Evolutionary conservation across 2,329 filamentous ascomycete species (phyloP).

Genomic region (Aspergillus quadricinctus): DNA sequence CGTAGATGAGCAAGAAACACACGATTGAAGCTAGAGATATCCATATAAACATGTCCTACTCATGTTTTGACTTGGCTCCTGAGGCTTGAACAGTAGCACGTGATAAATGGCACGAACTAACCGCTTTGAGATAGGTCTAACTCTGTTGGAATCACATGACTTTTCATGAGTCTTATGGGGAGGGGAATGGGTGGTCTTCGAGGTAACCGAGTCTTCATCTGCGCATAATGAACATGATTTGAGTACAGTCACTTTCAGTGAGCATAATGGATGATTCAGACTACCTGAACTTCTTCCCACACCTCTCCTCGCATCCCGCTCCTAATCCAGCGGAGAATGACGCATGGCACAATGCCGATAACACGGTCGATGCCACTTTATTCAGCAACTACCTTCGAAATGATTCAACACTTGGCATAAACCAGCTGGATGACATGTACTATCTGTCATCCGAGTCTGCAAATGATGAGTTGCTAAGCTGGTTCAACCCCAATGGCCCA

Average conservation of each 20-base stretch:
- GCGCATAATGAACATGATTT: neutral
- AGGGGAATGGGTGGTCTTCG: neutral
- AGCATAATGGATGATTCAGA: neutral
- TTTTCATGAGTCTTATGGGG: neutral
- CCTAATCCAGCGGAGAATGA: neutral
- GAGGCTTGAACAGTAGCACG: neutral
- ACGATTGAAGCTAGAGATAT: too few relatives aligned
- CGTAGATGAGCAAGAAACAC: constrained; percentile 34
- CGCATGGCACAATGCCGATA: neutral
- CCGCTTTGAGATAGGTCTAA: neutral
- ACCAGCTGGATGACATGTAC: neutral
- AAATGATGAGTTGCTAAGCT: neutral
- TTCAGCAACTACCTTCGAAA: neutral
- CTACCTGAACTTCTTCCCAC: neutral
- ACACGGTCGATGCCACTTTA: neutral
- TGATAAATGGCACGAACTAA: neutral
- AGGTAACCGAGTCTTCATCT: neutral
- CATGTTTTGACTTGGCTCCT: too few relatives aligned
- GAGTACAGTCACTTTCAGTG: neutral
- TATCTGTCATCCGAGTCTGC: neutral
- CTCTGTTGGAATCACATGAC: neutral
- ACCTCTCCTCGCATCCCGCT: neutral
- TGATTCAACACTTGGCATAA: neutral
- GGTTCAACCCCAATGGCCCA: neutral
- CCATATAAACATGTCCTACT: too few relatives aligned